Evolutionary conservation across 2,329 filamentous ascomycete species (phyloP).

Genomic region (Magnaporthiopsis rhizophila): DNA sequence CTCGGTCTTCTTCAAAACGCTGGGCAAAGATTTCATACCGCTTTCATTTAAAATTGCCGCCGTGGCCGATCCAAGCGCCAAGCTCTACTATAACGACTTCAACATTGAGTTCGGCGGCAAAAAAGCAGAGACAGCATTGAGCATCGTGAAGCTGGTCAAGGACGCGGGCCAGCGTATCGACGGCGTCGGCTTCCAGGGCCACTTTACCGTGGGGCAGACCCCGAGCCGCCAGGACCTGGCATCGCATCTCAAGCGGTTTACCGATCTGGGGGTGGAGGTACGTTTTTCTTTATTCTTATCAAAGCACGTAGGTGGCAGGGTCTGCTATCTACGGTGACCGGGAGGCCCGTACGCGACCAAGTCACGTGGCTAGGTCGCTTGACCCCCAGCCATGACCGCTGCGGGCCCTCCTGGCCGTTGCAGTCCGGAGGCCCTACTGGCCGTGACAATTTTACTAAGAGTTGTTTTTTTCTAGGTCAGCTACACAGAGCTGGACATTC

Average conservation of each 20-base stretch:
- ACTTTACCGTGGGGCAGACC: constrained; percentile 38
- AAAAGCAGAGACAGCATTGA: constrained; percentile 24
- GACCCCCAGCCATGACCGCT: too few species aligned
- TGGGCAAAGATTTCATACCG: constrained; percentile 39
- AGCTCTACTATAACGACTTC: constrained; percentile 48
- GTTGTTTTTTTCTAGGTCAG: constrained; percentile 23
- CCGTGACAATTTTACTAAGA: too few species aligned
- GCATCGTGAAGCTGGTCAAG: constrained; percentile 23
- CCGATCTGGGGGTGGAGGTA: constrained; percentile 31
- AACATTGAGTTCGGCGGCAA: constrained; percentile 32
- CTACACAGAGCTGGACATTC: constrained; percentile 44
- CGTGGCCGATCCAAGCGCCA: constrained; percentile 32
- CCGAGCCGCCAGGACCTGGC: constrained; percentile 28
- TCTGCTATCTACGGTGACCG: too few species aligned
- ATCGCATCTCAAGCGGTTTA: constrained; percentile 31
- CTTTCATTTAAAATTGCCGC: constrained; percentile 38
- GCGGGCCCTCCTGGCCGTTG: too few species aligned
- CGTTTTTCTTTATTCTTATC: too few species aligned
- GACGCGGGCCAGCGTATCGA: constrained; percentile 35
- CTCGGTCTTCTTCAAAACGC: constrained; percentile 34
- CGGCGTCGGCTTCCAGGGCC: constrained; percentile 43
- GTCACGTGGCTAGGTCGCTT: too few species aligned
- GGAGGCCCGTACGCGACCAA: too few species aligned
- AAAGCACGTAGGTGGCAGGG: too few species aligned
- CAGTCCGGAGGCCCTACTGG: too few species aligned